phyloP scores from a whole-genome alignment of 2,329 filamentous ascomycete species.

The Diaporthe nobilis region DNA sequence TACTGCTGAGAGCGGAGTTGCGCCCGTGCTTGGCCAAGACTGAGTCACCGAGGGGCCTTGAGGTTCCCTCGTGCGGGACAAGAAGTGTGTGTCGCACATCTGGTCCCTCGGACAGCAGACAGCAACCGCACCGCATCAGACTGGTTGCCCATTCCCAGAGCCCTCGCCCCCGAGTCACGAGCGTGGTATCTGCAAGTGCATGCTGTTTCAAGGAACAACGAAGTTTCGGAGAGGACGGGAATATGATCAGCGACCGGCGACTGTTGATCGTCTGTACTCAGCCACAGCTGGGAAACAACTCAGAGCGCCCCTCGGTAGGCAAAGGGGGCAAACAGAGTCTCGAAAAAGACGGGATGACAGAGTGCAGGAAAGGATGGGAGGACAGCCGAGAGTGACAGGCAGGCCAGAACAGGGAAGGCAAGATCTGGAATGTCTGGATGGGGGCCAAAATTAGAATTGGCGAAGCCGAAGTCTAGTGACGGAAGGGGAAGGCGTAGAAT shows the following conservation, averaged over 20 bases:
- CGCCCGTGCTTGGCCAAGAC: not conserved
- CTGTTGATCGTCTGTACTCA: constrained; percentile 14
- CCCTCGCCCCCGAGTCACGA: not conserved
- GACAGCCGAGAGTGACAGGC: constrained; percentile 12
- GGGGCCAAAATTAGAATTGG: constrained; percentile 36
- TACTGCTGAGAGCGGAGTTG: not conserved
- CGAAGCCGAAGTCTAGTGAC: constrained; percentile 28
- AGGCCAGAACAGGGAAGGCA: constrained; percentile 12
- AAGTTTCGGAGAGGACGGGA: not conserved
- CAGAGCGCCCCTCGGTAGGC: constrained; percentile 13
- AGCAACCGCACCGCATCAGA: not conserved
- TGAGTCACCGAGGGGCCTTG: constrained; percentile 27
- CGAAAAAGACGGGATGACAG: constrained; percentile 10
- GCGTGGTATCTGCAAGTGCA: constrained; percentile 11
- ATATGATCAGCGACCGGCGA: constrained; percentile 19
- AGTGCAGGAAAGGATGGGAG: constrained; percentile 16
- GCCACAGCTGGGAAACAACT: constrained; percentile 8
- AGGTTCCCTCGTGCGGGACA: not conserved
- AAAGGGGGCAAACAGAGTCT: constrained; percentile 19
- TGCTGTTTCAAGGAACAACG: constrained; percentile 5
- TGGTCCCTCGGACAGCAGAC: not conserved
- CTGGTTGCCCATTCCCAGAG: not conserved
- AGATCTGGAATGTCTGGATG: constrained; percentile 8
- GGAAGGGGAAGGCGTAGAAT: constrained; percentile 24
- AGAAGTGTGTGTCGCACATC: not conserved